Conservation (phyloP, 202 grass and related monocot genomes). For the Tripidium arundinaceum region DNA sequence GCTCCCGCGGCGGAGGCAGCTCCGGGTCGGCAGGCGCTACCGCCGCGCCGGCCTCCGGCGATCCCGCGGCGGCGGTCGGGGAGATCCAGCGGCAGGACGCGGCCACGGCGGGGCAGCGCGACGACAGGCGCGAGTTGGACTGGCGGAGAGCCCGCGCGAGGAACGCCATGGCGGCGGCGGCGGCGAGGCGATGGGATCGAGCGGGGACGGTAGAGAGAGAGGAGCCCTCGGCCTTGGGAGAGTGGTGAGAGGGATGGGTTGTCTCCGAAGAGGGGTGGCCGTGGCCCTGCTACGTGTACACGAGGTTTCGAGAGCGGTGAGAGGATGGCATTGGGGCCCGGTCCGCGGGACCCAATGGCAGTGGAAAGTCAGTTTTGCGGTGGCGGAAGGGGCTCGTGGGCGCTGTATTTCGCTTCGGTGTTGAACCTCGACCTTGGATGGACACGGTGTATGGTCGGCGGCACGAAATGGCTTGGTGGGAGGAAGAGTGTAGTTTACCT, state of each 20-base stretch:
- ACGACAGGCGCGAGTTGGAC: constrained; percentile 45
- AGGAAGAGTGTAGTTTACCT: not conserved
- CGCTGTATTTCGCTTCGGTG: not conserved
- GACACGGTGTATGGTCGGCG: not conserved
- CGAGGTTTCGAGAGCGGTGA: not conserved
- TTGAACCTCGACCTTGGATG: not conserved
- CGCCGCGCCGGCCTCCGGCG: constrained; percentile 56
- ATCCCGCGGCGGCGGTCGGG: constrained; percentile 43
- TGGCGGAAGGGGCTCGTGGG: not conserved
- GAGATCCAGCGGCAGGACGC: constrained; percentile 76
- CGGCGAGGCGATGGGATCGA: constrained; percentile 43
- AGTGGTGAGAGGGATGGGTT: not conserved
- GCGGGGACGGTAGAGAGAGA: not conserved
- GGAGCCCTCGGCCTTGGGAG: constrained; percentile 29
- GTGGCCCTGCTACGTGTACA: not conserved
- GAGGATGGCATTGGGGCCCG: not conserved
- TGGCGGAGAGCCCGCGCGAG: constrained; percentile 69
- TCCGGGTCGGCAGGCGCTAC: constrained; percentile 38
- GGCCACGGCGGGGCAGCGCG: not conserved
- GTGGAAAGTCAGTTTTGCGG: not conserved
- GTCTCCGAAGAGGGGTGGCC: not conserved
- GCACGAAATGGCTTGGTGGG: not conserved
- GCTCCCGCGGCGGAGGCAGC: constrained; percentile 32
- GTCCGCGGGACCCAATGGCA: accelerated
- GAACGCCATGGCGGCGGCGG: constrained; percentile 59